Evolutionary conservation across 768 basidiomycete genomes (phyloP), one percentile per base, ranked within the genome.

Genomic region (Mycena kentingensis): DNA sequence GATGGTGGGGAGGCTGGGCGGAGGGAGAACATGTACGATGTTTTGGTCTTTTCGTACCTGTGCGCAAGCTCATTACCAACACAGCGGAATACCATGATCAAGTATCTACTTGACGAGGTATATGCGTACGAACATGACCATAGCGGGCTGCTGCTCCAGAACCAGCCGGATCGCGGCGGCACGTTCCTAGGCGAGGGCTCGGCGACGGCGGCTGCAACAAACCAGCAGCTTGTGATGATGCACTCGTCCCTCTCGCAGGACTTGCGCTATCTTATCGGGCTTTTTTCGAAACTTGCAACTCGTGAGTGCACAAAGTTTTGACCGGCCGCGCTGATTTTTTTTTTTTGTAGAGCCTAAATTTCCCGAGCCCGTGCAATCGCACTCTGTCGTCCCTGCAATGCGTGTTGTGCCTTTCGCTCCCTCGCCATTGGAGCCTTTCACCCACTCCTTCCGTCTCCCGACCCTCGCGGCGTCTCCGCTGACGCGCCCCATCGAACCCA

Each of bases 1-100:
- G 60, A n/a, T 72, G 71, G 72, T 73, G 71, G 70, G 71, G 70
- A 1, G 69, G 71, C 2, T 73, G 71, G 72, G 68, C 69, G 18
- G 66, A 70, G 42, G 39, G 52, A 1, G 60, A 67, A 47, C 58
- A 63, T 43, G 71, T 65, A n/a, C 18, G 51, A 5, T 13, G 25
- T 26, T 28, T 43, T n/a, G 13, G 22, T 29, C 13, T 46, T n/a
- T 18, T n/a, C 24, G 12, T 2, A 16, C n/a, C 5, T n/a, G 4
- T n/a, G 45, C 16, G 12, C 18, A 28, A 28, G 22, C 2, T 5
- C 5, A 13, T n/a, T 52, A 6, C 11, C 24, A 12, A 12, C 4
- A 13, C 26, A 62, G 61, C 35, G 48, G 4, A 51, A 60, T 27
- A 65, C 61, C 2, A 38, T 65, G 13, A 60, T 64, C 26, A 49